phyloP scores from a whole-genome alignment of 1,284 basidiomycete genomes.

The Microbotryum scabiosae region DNA sequence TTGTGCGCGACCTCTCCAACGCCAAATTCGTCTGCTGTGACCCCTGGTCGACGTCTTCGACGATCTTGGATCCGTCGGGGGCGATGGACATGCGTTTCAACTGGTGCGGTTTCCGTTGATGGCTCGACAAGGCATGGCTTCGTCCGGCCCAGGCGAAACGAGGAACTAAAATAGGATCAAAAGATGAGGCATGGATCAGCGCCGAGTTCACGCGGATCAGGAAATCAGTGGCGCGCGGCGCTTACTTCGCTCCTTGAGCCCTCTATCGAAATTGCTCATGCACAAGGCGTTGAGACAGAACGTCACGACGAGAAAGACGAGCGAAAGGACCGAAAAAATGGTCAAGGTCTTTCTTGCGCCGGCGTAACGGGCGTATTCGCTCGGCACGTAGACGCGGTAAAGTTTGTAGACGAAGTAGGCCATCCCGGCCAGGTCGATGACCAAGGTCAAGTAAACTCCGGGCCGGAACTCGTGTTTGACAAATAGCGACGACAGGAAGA shows the following conservation, averaged over 20 bases:
- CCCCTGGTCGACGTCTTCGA: no score
- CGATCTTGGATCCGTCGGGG: no score
- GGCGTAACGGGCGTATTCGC: slow-evolving; percentile 9
- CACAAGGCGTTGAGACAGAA: slow-evolving; percentile 24
- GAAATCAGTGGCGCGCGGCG: background rate
- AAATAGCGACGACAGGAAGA: slow-evolving; percentile 13
- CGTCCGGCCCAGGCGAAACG: no score
- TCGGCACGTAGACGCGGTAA: slow-evolving; percentile 17
- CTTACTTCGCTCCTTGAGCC: slow-evolving; percentile 22
- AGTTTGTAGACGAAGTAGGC: slow-evolving; percentile 29
- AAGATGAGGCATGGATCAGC: no score
- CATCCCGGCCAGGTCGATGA: slow-evolving; percentile 15
- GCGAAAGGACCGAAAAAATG: slow-evolving; percentile 21
- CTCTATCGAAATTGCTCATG: slow-evolving; percentile 21
- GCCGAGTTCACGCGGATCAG: no score
- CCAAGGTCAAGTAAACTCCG: slow-evolving; percentile 13
- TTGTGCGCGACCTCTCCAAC: no score
- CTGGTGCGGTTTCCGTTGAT: no score
- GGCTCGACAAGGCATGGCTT: no score
- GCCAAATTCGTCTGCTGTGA: no score
- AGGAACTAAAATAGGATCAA: no score
- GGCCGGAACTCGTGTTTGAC: slow-evolving; percentile 17
- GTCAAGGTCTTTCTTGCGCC: slow-evolving; percentile 23
- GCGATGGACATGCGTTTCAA: no score
- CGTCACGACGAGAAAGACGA: slow-evolving; percentile 19